Evolutionary conservation across 192 early-diverging fungal genomes (phyloP), one percentile per base, ranked within the genome.

Genomic region (Backusella tuberculispora): DNA sequence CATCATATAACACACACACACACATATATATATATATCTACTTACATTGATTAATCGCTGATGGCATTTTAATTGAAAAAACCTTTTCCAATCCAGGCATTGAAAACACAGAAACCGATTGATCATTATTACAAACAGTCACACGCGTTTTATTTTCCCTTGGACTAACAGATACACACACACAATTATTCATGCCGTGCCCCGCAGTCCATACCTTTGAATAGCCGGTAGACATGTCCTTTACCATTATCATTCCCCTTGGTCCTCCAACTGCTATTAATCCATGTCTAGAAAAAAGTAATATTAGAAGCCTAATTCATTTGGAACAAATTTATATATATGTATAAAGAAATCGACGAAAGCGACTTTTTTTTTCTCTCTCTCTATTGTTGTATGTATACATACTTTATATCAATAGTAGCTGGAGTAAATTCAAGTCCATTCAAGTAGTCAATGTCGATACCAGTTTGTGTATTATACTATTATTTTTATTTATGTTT

Each of bases 21-120:
- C n/a, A n/a, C n/a, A n/a, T 34, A 34, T 34, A 34, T 34, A 34
- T 34, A 34, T 34, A 34, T 43, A 6, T 10, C 1, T 5, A 60
- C 53, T 12, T 60, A 60, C 53, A 60, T 10, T 60, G 53, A 26
- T 60, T 60, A 8, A 60, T 60, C 6, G 21, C 53, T 7, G 53
- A 60, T 24, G 53, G 53, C 12, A 24, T 60, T 0, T 60, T 60
- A 10, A 60, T 60, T 60, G 53, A 60, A 4, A 10, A 26, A 9
- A 60, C 26, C 12, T 60, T 60, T 60, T 60, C 21, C 53, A 60
- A 26, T 26, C 9, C 21, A 12, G 53, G 53, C 21, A 60, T 26
- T 24, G 53, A 60, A 60, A 60, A 60, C 7, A 60, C 53, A 60
- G 53, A 60, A 60, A 60, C 53, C 3, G 53, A 26, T 60, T 60